Evolutionary conservation across 2,329 filamentous ascomycete genomes (phyloP).

Genomic region (Colletotrichum acutatum): DNA sequence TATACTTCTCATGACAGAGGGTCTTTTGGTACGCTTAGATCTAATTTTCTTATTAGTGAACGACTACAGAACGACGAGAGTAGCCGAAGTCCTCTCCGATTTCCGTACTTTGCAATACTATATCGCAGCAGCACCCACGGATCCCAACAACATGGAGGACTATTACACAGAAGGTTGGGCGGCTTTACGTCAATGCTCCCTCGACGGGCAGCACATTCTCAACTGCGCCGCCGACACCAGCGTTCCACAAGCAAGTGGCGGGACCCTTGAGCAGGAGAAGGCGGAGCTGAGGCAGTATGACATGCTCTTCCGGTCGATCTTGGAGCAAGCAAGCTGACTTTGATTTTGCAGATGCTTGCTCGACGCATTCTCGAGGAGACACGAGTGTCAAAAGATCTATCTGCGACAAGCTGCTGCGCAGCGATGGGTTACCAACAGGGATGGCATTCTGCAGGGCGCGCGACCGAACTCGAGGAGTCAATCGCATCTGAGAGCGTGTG

Average conservation of each 20-base stretch:
- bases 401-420: slow-evolving; percentile 69
- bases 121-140: slow-evolving; percentile 66
- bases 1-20: background rate
- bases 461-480: slow-evolving; percentile 59
- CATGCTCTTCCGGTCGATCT: background rate
- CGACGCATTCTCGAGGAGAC: slow-evolving; percentile 69
- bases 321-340: background rate
- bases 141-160: slow-evolving; percentile 66
- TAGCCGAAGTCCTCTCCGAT: slow-evolving; percentile 71
- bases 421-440: slow-evolving; percentile 67
- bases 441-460: slow-evolving; percentile 62
- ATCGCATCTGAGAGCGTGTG: slow-evolving; percentile 62
- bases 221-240: slow-evolving; percentile 72
- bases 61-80: slow-evolving; percentile 66
- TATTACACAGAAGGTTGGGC: slow-evolving; percentile 74
- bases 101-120: slow-evolving; percentile 71
- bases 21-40: background rate
- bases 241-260: slow-evolving; percentile 64
- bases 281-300: slow-evolving; percentile 72
- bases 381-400: slow-evolving; percentile 74
- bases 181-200: slow-evolving; percentile 68
- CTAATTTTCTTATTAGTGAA: slow-evolving; percentile 59
- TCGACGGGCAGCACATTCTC: slow-evolving; percentile 73
- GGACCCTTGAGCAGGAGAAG: slow-evolving; percentile 68
- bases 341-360: slow-evolving; percentile 59